Evolutionary conservation across 177 flowering plant genomes (phyloP).

Genomic region (Vitis hybrid): DNA sequence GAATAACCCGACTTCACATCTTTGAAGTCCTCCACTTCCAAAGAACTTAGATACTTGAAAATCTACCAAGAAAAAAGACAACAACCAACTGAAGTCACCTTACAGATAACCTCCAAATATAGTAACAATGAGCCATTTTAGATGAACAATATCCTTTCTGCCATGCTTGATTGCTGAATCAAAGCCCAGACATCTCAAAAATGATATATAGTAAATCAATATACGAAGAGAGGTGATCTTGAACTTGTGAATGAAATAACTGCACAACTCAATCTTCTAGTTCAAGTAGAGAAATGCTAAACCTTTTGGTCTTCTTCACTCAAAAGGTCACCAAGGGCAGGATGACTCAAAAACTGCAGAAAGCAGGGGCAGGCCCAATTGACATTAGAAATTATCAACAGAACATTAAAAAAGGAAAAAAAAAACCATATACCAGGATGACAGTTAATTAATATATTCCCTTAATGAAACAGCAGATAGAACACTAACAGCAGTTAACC

Average conservation of each 20-base stretch:
- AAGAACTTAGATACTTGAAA: conserved; percentile 70
- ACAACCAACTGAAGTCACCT: not conserved
- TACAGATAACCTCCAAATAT: not conserved
- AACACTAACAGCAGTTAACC: conserved; percentile 81
- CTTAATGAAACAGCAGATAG: not conserved
- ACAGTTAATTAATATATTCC: not conserved
- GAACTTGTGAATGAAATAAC: not conserved
- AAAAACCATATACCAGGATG: not conserved
- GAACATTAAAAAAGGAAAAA: not conserved
- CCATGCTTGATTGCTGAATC: not conserved
- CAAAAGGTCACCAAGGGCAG: conserved; percentile 81
- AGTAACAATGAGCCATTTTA: not conserved
- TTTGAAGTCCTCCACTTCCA: conserved; percentile 92
- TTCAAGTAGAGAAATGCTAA: conserved; percentile 7
- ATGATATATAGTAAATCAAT: not conserved
- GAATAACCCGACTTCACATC: conserved; percentile 93
- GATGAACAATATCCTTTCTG: not conserved
- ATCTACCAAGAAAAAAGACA: conserved; percentile 43
- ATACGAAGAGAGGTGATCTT: not conserved
- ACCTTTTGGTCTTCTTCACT: conserved; percentile 95
- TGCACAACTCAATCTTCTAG: not conserved
- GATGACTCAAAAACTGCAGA: conserved; percentile 92
- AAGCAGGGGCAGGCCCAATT: not conserved
- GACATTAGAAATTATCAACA: not conserved
- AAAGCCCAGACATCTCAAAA: not conserved